These are phyloP conservation scores for Amanita fuliginea DNA, from an alignment of 768 basidiomycete genomes.

Conservation along the genomic window DNA sequence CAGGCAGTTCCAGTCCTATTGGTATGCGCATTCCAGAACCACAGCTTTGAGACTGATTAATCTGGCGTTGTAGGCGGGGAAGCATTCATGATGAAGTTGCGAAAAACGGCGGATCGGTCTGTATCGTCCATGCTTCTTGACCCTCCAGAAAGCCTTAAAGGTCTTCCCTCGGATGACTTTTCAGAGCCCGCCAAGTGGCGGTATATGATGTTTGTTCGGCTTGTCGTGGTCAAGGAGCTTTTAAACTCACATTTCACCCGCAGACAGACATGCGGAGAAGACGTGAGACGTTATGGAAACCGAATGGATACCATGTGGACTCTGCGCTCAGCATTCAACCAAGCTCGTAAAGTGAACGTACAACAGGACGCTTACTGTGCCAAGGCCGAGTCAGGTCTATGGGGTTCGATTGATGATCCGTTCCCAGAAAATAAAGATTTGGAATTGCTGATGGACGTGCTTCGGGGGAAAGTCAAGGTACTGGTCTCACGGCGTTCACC, in stretches of 20 bases:
- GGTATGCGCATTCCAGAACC: slow-evolving; percentile 27
- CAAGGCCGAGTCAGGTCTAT: slow-evolving; percentile 40
- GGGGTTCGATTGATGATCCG: slow-evolving; percentile 22
- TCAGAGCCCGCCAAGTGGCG: slow-evolving; percentile 50
- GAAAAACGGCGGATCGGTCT: slow-evolving; percentile 66
- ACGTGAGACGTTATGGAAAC: slow-evolving; percentile 32
- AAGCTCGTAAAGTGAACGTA: slow-evolving; percentile 57
- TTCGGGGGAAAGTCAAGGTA: slow-evolving; percentile 79
- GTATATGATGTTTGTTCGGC: slow-evolving; percentile 57
- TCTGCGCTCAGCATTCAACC: slow-evolving; percentile 68
- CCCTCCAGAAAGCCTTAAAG: slow-evolving; percentile 56
- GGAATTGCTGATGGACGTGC: slow-evolving; percentile 73
- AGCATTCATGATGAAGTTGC: slow-evolving; percentile 78
- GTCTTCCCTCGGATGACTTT: slow-evolving; percentile 25
- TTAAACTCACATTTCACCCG: slow-evolving; percentile 6
- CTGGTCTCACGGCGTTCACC: background rate
- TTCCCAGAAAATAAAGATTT: slow-evolving; percentile 70
- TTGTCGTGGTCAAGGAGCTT: background rate
- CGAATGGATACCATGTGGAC: slow-evolving; percentile 78
- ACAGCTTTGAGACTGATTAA: background rate
- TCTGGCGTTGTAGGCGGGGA: slow-evolving; percentile 53
- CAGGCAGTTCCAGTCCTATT: slow-evolving; percentile 68
- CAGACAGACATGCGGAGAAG: slow-evolving; percentile 57
- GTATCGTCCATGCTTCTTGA: slow-evolving; percentile 79
- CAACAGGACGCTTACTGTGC: slow-evolving; percentile 66